Conservation (phyloP, 495 filamentous ascomycete genomes). For the Neurospora sp. region DNA sequence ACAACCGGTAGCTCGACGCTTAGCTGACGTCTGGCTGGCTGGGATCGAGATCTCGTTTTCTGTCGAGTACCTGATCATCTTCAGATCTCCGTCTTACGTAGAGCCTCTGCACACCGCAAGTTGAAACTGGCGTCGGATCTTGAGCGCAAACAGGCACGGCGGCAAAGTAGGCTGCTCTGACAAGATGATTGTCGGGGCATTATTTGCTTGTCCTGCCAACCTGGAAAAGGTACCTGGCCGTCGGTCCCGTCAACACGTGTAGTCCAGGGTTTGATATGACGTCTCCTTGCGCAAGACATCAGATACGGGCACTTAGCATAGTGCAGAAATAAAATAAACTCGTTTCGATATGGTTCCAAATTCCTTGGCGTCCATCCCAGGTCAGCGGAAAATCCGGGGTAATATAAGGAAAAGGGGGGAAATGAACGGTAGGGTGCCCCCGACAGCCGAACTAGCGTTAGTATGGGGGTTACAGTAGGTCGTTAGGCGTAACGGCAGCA, state of each 20-base stretch:
- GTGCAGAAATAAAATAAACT: neutral
- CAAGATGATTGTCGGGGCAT: neutral
- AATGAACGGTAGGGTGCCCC: neutral
- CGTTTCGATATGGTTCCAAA: neutral
- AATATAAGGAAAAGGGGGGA: neutral
- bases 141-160: neutral
- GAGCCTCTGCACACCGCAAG: neutral
- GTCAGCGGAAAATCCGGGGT: neutral
- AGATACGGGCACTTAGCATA: neutral
- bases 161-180: neutral
- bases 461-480: neutral
- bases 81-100: neutral
- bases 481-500: neutral
- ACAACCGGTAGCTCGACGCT: neutral
- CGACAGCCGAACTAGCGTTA: neutral
- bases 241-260: neutral
- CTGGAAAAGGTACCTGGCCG: neutral
- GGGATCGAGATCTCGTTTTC: neutral
- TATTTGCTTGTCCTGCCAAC: neutral
- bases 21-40: neutral
- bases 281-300: neutral
- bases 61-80: neutral
- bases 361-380: neutral
- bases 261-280: neutral
- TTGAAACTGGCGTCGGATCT: neutral